A percentile compares a stretch with the other conserved stretches of the same genome.
Conservation (phyloP, 257 asterid species). For the Salvia splendens region DNA sequence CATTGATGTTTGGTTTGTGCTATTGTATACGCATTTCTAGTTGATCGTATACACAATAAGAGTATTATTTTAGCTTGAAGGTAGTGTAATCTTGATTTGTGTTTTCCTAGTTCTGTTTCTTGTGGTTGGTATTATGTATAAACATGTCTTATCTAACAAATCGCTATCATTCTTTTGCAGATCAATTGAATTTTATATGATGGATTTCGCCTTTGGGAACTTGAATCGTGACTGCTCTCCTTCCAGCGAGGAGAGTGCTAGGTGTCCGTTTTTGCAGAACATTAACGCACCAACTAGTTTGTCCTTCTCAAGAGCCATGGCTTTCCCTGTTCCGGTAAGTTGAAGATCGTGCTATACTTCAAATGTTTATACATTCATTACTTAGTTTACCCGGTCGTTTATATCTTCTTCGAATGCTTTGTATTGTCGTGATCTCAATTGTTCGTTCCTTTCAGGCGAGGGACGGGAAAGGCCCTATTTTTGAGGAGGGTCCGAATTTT, state of each 20-base stretch:
- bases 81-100: constrained; percentile 16
- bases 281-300: constrained; percentile 85
- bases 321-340: constrained; percentile 69
- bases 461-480: constrained; percentile 82
- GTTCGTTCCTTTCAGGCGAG: constrained; percentile 42
- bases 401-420: not conserved
- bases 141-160: not conserved
- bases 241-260: constrained; percentile 55
- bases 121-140: not conserved
- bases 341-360: constrained; percentile 17
- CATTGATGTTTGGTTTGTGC: not conserved
- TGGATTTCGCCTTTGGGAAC: constrained; percentile 60
- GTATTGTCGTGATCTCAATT: not conserved
- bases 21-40: not conserved
- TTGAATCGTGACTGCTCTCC: constrained; percentile 48
- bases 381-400: not conserved
- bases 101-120: not conserved
- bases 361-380: constrained; percentile 5
- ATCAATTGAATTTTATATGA: constrained; percentile 41
- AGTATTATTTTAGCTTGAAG: constrained; percentile 8
- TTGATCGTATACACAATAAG: not conserved
- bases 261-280: constrained; percentile 91
- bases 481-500: constrained; percentile 94
- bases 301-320: constrained; percentile 66
- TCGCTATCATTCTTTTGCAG: constrained; percentile 42